Conservation (phyloP, 768 basidiomycete species). For the Dioszegia crocea region DNA sequence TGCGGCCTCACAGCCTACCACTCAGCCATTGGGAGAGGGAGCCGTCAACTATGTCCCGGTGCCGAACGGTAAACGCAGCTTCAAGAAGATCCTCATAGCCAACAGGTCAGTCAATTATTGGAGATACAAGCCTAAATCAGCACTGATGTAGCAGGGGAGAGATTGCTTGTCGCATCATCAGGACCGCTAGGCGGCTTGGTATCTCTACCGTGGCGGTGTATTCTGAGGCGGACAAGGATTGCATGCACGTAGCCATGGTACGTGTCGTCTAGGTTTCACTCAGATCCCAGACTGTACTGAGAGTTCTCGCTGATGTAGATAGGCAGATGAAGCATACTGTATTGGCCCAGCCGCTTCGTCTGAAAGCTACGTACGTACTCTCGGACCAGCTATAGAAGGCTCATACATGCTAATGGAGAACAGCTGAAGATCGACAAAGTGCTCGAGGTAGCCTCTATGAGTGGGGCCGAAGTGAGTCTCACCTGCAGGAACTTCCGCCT, state of each 20-base stretch:
- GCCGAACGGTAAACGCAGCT: slow-evolving; percentile 11
- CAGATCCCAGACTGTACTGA: no score
- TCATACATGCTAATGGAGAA: background rate
- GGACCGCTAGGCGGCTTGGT: slow-evolving; percentile 79
- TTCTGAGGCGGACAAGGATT: slow-evolving; percentile 75
- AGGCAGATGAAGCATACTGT: slow-evolving; percentile 85
- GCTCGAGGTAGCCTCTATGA: slow-evolving; percentile 71
- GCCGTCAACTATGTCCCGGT: slow-evolving; percentile 3
- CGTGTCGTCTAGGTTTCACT: no score
- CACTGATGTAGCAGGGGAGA: slow-evolving; percentile 63
- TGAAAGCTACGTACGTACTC: slow-evolving; percentile 76
- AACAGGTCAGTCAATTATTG: slow-evolving; percentile 60
- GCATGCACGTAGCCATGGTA: slow-evolving; percentile 78
- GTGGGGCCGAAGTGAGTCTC: slow-evolving; percentile 71
- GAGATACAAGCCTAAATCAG: background rate
- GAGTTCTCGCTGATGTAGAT: background rate
- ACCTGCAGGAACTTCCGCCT: background rate
- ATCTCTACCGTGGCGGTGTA: slow-evolving; percentile 90
- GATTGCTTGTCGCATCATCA: slow-evolving; percentile 91
- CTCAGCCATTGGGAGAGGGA: background rate
- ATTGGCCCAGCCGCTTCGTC: slow-evolving; percentile 86
- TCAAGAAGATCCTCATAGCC: slow-evolving; percentile 75
- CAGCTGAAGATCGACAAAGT: slow-evolving; percentile 85
- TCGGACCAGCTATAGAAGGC: background rate
- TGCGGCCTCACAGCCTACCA: background rate